These are phyloP conservation scores for Colletotrichum phormii DNA, from an alignment of 2,329 filamentous ascomycete species.

Conservation along the genomic window DNA sequence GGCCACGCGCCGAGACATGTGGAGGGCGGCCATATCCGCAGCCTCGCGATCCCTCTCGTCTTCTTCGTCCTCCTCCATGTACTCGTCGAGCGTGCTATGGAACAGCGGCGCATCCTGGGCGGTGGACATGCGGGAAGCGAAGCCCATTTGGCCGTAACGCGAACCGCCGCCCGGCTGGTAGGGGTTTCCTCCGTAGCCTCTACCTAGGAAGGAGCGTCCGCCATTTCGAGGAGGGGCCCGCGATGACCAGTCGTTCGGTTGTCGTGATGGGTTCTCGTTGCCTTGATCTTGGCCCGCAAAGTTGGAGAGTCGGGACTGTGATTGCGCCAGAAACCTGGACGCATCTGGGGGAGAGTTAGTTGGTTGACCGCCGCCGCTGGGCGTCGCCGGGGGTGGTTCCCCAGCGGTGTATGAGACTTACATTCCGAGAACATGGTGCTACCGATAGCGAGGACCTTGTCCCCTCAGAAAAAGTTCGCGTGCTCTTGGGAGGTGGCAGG, in stretches of 20 bases:
- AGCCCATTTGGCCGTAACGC: constrained; percentile 78
- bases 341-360: constrained; percentile 74
- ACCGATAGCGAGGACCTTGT: constrained; percentile 34
- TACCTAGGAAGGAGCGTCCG: constrained; percentile 57
- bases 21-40: constrained; percentile 92
- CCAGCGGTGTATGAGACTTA: constrained; percentile 59
- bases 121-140: constrained; percentile 79
- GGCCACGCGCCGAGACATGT: constrained; percentile 89
- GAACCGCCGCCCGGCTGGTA: constrained; percentile 76
- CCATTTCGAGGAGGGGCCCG: constrained; percentile 45
- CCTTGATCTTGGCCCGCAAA: constrained; percentile 70
- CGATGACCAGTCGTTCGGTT: constrained; percentile 49
- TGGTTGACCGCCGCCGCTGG: constrained; percentile 19
- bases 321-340: constrained; percentile 95
- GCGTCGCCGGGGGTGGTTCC: constrained; percentile 36
- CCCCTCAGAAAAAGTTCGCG: constrained; percentile 26
- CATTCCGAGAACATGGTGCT: constrained; percentile 78
- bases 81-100: constrained; percentile 89
- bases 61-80: constrained; percentile 92
- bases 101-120: constrained; percentile 90
- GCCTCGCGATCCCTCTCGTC: constrained; percentile 90
- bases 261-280: constrained; percentile 49
- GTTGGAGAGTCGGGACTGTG: constrained; percentile 86
- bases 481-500: constrained; percentile 3
- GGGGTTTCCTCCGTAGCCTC: constrained; percentile 74